Percentiles rank a stretch among this genome's conserved stretches.
phyloP scores from a whole-genome alignment of 2,329 filamentous ascomycete genomes.

The Emydomyces testavorans region DNA sequence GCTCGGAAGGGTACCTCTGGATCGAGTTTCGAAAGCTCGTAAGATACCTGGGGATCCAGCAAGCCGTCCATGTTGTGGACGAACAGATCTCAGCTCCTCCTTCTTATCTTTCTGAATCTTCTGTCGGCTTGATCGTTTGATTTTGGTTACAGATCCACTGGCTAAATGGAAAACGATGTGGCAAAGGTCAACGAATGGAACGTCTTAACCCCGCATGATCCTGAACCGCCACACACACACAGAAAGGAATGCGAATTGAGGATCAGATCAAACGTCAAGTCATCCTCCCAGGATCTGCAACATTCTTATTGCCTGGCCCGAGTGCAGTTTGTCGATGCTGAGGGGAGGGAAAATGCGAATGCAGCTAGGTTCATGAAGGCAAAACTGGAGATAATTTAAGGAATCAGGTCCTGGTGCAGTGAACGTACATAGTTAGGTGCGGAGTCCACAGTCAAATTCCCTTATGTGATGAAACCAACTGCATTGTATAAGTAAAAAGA shows the following conservation, averaged over 20 bases:
- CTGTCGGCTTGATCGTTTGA: not conserved
- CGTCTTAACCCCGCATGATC: slow-evolving; percentile 6
- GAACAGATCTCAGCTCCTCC: not conserved
- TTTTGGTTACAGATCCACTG: not conserved
- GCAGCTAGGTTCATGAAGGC: not conserved
- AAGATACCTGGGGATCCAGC: slow-evolving; percentile 18
- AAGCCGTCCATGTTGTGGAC: slow-evolving; percentile 7
- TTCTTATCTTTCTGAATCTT: not conserved
- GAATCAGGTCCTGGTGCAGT: not conserved
- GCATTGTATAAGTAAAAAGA: no score
- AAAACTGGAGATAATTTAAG: not conserved
- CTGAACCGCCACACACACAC: no score
- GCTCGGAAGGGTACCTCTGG: slow-evolving; percentile 65
- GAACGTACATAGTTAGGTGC: not conserved
- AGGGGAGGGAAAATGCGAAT: not conserved
- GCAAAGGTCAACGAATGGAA: not conserved
- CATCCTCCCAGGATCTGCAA: not conserved
- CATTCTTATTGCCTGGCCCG: not conserved
- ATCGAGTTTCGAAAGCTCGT: slow-evolving; percentile 49
- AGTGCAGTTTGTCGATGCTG: not conserved
- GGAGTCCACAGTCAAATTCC: no score
- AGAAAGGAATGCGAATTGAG: no score
- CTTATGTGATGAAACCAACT: no score
- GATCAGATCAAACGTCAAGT: not conserved
- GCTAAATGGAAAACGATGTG: not conserved